Evolutionary conservation across 331 rosid species (phyloP).

Genomic region (Stylosanthes scabra): DNA sequence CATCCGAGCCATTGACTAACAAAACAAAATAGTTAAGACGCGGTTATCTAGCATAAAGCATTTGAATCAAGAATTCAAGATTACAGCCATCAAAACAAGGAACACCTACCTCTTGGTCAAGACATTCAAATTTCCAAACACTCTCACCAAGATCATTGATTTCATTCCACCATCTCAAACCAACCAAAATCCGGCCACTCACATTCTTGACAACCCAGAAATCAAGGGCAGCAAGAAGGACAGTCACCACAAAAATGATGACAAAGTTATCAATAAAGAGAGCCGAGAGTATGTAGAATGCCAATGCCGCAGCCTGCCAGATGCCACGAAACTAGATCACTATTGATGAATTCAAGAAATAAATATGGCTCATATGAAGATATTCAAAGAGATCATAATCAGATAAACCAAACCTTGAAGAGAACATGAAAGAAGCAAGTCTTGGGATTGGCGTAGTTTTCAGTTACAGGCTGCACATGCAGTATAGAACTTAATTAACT

Average conservation of each 20-base stretch:
- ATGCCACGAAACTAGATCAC: too few species aligned
- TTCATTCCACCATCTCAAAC: constrained; percentile 99
- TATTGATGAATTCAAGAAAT: too few species aligned
- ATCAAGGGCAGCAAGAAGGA: constrained; percentile 92
- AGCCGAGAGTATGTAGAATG: constrained; percentile 90
- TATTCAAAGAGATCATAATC: not conserved
- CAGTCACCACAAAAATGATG: constrained; percentile 95
- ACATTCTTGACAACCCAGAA: constrained; percentile 99
- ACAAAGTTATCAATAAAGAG: constrained; percentile 84
- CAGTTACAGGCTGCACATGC: constrained; percentile 71
- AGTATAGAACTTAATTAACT: constrained; percentile 14
- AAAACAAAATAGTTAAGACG: constrained; percentile 26
- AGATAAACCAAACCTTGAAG: constrained; percentile 70
- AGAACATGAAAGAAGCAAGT: constrained; percentile 92
- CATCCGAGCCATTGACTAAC: constrained; percentile 86
- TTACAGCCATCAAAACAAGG: constrained; percentile 19
- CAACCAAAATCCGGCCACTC: constrained; percentile 94
- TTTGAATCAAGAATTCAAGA: not conserved
- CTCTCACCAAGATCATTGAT: constrained; percentile 95
- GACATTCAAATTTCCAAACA: constrained; percentile 97
- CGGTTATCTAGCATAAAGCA: constrained; percentile 7
- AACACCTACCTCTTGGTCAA: constrained; percentile 85
- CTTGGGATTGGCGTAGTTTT: constrained; percentile 89
- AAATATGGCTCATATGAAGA: constrained; percentile 19
- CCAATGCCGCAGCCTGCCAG: constrained; percentile 95